phyloP scores from a whole-genome alignment of 257 asterid species.

The Rubia yunnanensis region DNA sequence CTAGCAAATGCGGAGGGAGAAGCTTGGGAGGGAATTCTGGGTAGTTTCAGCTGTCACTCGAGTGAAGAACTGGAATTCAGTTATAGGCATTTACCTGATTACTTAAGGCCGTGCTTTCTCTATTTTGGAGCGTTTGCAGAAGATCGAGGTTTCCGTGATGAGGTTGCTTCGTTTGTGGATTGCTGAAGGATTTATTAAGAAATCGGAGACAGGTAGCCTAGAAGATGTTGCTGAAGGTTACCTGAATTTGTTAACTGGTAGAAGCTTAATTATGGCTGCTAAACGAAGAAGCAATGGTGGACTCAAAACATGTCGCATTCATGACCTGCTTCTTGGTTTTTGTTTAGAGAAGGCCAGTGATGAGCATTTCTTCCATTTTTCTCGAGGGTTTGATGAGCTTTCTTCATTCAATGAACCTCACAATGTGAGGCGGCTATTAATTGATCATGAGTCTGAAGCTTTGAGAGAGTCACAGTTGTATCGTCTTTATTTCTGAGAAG shows the following conservation, averaged over 20 bases:
- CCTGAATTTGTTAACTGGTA: background rate
- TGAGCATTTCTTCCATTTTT: background rate
- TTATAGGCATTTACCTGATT: slow-evolving; percentile 5
- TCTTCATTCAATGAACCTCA: background rate
- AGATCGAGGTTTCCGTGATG: background rate
- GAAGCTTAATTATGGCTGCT: background rate
- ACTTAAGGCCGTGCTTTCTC: slow-evolving; percentile 1
- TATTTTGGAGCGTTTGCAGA: background rate
- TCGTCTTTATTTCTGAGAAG: background rate
- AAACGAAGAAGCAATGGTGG: background rate
- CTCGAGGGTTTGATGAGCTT: background rate
- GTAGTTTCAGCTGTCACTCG: background rate
- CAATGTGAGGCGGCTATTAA: background rate
- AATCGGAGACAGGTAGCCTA: background rate
- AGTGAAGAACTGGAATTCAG: background rate
- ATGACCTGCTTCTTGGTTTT: background rate
- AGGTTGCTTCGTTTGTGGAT: background rate
- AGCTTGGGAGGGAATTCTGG: background rate
- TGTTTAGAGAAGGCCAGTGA: background rate
- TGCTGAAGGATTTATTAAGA: background rate
- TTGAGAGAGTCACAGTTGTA: background rate
- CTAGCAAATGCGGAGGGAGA: background rate
- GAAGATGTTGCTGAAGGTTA: background rate
- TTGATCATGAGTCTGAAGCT: background rate
- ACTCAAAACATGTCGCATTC: background rate